Percentiles rank a stretch among this genome's conserved stretches.
Evolutionary conservation across 148 eudicot species (phyloP).

Genomic region (Beta vulgaris): DNA sequence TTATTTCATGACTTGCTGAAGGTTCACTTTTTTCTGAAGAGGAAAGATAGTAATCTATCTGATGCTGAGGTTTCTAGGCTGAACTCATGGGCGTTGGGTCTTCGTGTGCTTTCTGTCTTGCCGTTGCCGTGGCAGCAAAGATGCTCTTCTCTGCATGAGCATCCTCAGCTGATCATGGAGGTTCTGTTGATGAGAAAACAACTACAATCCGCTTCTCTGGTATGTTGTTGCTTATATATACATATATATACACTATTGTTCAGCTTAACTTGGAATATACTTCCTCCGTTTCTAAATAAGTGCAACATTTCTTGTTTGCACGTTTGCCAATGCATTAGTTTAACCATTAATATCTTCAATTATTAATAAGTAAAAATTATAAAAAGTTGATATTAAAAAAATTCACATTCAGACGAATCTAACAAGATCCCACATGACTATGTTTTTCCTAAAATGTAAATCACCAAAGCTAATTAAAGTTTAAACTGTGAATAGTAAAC

Average conservation of each 20-base stretch:
- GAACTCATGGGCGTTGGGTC: slow-evolving; percentile 97
- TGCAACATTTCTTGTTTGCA: too few relatives aligned
- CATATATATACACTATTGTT: neutral
- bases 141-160: slow-evolving; percentile 95
- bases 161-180: slow-evolving; percentile 91
- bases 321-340: too few relatives aligned
- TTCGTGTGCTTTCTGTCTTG: slow-evolving; percentile 87
- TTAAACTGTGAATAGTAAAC: too few relatives aligned
- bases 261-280: too few relatives aligned
- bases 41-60: slow-evolving; percentile 85
- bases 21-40: slow-evolving; percentile 98
- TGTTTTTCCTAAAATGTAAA: too few relatives aligned
- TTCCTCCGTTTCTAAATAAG: too few relatives aligned
- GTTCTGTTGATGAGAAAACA: slow-evolving; percentile 97
- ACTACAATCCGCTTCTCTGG: slow-evolving; percentile 94
- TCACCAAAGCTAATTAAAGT: too few relatives aligned
- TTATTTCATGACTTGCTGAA: slow-evolving; percentile 26
- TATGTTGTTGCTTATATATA: slow-evolving; percentile 25
- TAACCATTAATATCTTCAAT: too few relatives aligned
- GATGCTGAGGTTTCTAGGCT: slow-evolving; percentile 77
- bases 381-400: too few relatives aligned
- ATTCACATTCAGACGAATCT: too few relatives aligned
- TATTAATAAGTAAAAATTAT: too few relatives aligned
- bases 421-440: too few relatives aligned
- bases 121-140: slow-evolving; percentile 99